These are phyloP conservation scores for Metschnikowia hibisci DNA, from an alignment of 805 yeast species.

Conservation along the genomic window DNA sequence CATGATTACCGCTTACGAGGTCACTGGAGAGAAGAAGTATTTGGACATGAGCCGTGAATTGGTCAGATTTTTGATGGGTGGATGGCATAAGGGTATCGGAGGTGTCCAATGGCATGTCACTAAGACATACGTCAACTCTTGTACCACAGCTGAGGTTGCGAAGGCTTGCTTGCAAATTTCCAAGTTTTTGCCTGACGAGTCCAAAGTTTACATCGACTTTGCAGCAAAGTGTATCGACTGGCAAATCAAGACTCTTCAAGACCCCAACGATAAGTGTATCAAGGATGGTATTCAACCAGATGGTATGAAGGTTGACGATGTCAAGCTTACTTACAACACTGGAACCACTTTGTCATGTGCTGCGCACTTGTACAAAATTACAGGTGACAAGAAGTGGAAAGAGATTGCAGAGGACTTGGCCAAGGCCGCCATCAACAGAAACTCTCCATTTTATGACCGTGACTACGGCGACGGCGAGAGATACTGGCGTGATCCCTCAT, in stretches of 20 bases:
- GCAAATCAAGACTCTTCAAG: constrained; percentile 50
- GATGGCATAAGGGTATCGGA: constrained; percentile 54
- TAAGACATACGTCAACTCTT: constrained; percentile 57
- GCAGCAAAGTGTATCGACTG: constrained; percentile 60
- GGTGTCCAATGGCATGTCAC: constrained; percentile 67
- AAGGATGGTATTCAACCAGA: constrained; percentile 57
- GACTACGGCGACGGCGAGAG: constrained; percentile 54
- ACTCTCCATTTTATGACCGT: constrained; percentile 57
- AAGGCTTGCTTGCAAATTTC: constrained; percentile 57
- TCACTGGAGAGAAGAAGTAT: constrained; percentile 51
- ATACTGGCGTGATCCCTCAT: constrained; percentile 62
- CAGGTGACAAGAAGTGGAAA: constrained; percentile 81
- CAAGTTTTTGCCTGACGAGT: constrained; percentile 47
- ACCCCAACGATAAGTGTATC: constrained; percentile 51
- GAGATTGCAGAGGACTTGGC: constrained; percentile 53
- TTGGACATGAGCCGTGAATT: constrained; percentile 56
- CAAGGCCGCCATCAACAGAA: constrained; percentile 54
- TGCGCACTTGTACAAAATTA: constrained; percentile 88
- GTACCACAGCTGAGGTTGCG: constrained; percentile 67
- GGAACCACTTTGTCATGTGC: constrained; percentile 62
- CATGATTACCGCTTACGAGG: constrained; percentile 63
- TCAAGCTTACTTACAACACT: constrained; percentile 64
- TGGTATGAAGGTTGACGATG: constrained; percentile 40
- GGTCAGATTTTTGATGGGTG: constrained; percentile 60
- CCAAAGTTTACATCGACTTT: constrained; percentile 46